Conservation (phyloP, 2,329 filamentous ascomycete species). For the Stachybotrys elegans region DNA sequence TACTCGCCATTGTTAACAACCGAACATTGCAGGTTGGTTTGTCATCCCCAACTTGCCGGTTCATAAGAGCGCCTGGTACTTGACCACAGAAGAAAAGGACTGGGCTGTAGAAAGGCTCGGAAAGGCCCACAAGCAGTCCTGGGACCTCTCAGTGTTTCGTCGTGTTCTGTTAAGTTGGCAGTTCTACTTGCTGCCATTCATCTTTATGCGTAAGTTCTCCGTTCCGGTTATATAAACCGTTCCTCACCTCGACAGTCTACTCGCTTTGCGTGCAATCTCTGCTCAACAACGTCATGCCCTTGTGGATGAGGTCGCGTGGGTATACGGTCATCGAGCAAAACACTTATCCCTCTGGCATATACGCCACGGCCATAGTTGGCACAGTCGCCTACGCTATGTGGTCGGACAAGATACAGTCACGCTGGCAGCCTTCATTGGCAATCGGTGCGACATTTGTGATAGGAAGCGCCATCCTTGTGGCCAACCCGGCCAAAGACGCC, state of each 20-base stretch:
- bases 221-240: neutral
- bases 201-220: conserved; percentile 34
- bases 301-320: conserved; percentile 39
- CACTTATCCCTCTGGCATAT: conserved; percentile 36
- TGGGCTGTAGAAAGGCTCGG: conserved; percentile 31
- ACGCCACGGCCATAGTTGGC: conserved; percentile 35
- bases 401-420: conserved; percentile 35
- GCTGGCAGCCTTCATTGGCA: conserved; percentile 36
- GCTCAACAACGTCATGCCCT: conserved; percentile 37
- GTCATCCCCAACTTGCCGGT: conserved; percentile 37
- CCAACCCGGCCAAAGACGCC: conserved; percentile 23
- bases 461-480: conserved; percentile 31
- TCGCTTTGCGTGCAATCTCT: conserved; percentile 37
- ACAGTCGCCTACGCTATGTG: conserved; percentile 34
- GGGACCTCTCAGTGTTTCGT: conserved; percentile 8
- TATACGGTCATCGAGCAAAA: conserved; percentile 38
- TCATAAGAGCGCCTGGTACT: conserved; percentile 34
- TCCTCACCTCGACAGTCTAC: conserved; percentile 23
- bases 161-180: conserved; percentile 33
- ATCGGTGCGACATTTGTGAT: conserved; percentile 37
- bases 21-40: conserved; percentile 28
- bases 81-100: conserved; percentile 27
- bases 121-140: conserved; percentile 14
- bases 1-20: neutral
- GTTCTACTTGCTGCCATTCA: conserved; percentile 36